These are phyloP conservation scores for Termitomyces sp. DNA, from an alignment of 768 basidiomycete genomes.

Conservation along the genomic window DNA sequence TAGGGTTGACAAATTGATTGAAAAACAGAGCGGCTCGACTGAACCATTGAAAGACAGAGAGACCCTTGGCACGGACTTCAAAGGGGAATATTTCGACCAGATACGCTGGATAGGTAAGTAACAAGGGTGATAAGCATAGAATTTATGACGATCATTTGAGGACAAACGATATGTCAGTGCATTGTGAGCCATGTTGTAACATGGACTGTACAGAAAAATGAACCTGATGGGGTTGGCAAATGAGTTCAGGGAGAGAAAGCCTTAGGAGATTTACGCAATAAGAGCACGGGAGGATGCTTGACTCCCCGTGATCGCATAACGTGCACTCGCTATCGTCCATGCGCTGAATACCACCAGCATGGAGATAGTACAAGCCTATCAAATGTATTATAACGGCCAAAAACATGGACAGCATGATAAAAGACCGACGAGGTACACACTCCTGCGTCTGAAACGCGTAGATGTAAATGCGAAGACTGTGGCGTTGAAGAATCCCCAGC, in stretches of 20 bases:
- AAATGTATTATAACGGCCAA: neutral
- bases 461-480: constrained; percentile 44
- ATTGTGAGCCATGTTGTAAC: constrained; percentile 52
- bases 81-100: constrained; percentile 64
- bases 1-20: constrained; percentile 65
- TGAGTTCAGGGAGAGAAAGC: neutral
- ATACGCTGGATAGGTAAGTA: constrained; percentile 42
- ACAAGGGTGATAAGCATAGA: constrained; percentile 15
- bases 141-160: neutral
- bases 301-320: constrained; percentile 34
- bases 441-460: constrained; percentile 42
- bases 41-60: constrained; percentile 57
- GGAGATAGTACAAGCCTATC: constrained; percentile 39
- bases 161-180: constrained; percentile 44
- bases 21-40: constrained; percentile 47
- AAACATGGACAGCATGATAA: neutral
- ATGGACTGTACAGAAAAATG: constrained; percentile 52
- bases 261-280: constrained; percentile 31
- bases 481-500: constrained; percentile 52
- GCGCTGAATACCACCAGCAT: constrained; percentile 43
- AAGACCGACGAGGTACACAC: constrained; percentile 39
- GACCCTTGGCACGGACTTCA: constrained; percentile 55
- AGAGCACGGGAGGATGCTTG: constrained; percentile 43
- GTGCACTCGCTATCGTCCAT: constrained; percentile 51
- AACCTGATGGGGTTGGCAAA: constrained; percentile 26